Evolutionary conservation across 2,329 filamentous ascomycete species (phyloP).

Genomic region (Pleomassaria siparia): DNA sequence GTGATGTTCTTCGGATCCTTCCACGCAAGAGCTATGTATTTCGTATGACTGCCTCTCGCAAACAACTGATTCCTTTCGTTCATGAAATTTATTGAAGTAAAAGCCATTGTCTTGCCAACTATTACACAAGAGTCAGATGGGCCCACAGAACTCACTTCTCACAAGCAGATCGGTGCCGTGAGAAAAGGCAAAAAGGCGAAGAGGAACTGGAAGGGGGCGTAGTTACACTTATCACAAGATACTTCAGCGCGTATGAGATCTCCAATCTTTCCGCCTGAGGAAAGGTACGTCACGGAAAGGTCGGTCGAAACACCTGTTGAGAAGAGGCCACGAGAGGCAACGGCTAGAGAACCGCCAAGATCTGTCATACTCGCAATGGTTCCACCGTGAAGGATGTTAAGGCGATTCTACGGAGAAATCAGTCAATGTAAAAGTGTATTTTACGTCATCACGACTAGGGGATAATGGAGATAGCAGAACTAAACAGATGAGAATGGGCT

Average conservation of each 20-base stretch:
- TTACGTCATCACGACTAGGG: too few relatives aligned
- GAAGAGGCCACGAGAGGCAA: conserved; percentile 65
- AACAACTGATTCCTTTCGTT: conserved; percentile 62
- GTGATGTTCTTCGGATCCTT: conserved; percentile 64
- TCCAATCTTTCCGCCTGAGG: conserved; percentile 64
- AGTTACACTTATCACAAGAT: conserved; percentile 64
- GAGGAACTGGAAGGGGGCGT: neutral
- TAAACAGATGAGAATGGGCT: conserved; percentile 17
- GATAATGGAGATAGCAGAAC: neutral
- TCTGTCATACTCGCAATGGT: conserved; percentile 76
- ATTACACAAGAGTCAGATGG: too few relatives aligned
- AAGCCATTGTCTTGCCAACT: conserved; percentile 67
- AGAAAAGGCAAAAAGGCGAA: too few relatives aligned
- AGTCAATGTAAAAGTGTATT: neutral
- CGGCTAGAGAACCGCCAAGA: conserved; percentile 65
- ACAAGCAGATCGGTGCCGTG: too few relatives aligned
- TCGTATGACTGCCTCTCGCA: conserved; percentile 68
- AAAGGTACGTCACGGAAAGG: conserved; percentile 66
- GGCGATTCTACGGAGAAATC: conserved; percentile 62
- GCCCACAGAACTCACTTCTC: too few relatives aligned
- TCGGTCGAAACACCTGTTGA: conserved; percentile 69
- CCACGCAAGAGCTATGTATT: conserved; percentile 63
- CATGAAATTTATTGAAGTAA: conserved; percentile 62
- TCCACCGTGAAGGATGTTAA: conserved; percentile 75
- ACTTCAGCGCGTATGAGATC: conserved; percentile 63